Evolutionary conservation across 202 grass and related monocot genomes (phyloP), one percentile per base, ranked within the genome.

Genomic region (Schoenoplectus tabernaemontani): DNA sequence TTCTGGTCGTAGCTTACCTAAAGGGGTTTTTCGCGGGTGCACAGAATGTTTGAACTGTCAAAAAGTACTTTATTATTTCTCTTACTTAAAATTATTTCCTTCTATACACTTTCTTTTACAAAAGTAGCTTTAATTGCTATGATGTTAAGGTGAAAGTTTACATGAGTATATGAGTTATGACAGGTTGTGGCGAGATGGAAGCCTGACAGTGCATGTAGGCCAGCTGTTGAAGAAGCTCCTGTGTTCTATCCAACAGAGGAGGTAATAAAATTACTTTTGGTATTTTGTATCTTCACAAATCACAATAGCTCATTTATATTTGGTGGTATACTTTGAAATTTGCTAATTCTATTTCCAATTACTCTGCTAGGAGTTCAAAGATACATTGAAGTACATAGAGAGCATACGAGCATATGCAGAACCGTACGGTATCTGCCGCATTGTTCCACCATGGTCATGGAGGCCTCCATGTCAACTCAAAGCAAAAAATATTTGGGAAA

Each of bases 361-460:
- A 30, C 19, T 64, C 47, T 9, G 80, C 30, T 59, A 93, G 94
- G 89, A 97, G 81, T 97, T 97, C 51, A 73, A 92, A 87, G 94
- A 97, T 47, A 89, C 90, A 9, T 82, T 97, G 23, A 97, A 97
- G 83, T 97, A 97, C 53, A 97, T 97, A 11, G 85, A 89, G 64
- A 91, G 76, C 64, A 93, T 97, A 85, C 84, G 91, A 16, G 75
- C 81, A 68, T 84, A 57, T 13, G 91, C 91, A 59, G 91, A 94
- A 66, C 84, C 86, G 23, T 94, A 90, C 82, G 95, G 95, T 57
- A 94, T 98, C 71, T 93, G 91, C 46, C 91, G 95, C 63, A 98
- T 98, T 59, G 91, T 98, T 87, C 91, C 91, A 60, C 95, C 95
- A 65, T 64, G 89, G 86, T 87, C 91, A 7, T 98, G 95, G 95